Base-by-base conservation (phyloP, 2,329 filamentous ascomycete genomes). In the Neoscytalidium dimidiatum region DNA sequence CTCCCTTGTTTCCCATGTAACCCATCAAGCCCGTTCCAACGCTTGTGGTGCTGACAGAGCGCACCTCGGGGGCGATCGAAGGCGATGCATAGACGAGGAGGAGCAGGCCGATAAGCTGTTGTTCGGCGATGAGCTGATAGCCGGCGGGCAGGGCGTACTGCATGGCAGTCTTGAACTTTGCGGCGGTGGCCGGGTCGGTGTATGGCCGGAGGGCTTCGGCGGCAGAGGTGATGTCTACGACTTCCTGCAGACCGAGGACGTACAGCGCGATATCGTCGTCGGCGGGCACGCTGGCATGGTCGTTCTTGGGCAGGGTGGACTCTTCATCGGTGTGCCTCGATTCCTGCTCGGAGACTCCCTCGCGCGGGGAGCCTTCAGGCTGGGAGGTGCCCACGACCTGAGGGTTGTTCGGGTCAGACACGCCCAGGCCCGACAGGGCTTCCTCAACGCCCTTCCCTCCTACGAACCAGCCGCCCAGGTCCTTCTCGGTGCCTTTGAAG, bases 1-100 rank as follows among this genome's bases (percentile, higher is more conserved):
- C 94, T 1, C 95, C 95, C 76, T 99, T 99, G 77, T 99, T 99
- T 9, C 95, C 95, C 81, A 97, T 90, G 73, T 97, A 97, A 0
- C 94, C 94, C 78, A 96, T 86, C 48, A 98, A 78, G 0, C 95
- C 95, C 0, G 95, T 99, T 0, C 94, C 94, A 7, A 98, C 90
- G 65, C 87, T 90, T 4, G 88, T 88, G 1, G 90, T 93, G 77
- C 92, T 96, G 69, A 97, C 87, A 56, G 92, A 91, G 67, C 88
- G 91, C 71, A 98, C 86, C 2, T 89, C 90, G 0, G 88, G 84
- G 1, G 87, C 86, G 44, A 98, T 83, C 8, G 88, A 85, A 0
- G 93, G 89, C 0, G 94, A 92, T 2, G 92, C 94, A 73, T 95
- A 98, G 28, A 97, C 85, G 29, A 98, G 82, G 2, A 97, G 82